Conservation (phyloP, 2,329 filamentous ascomycete species). For the Fusarium pseudonygamai region DNA sequence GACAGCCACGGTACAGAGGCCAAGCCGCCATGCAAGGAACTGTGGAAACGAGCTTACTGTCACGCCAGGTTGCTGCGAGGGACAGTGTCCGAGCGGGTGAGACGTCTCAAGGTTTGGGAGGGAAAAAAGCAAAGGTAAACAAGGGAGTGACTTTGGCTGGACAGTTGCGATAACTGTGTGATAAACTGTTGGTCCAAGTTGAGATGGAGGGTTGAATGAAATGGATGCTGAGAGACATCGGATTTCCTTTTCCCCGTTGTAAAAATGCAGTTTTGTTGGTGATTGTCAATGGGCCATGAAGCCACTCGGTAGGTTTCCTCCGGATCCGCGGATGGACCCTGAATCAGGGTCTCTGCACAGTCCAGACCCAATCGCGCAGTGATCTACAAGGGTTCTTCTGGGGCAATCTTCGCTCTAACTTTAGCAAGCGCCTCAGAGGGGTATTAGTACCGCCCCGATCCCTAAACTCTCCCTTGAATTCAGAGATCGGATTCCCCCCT, state of each 20-base stretch:
- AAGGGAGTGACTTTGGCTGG: not conserved
- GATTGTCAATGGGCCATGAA: not conserved
- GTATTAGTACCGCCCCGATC: slow-evolving; percentile 20
- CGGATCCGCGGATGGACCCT: slow-evolving; percentile 23
- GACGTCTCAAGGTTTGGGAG: not conserved
- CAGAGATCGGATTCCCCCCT: not conserved
- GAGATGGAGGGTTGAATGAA: not conserved
- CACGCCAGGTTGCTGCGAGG: not conserved
- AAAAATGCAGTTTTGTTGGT: not conserved
- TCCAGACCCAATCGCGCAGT: not conserved
- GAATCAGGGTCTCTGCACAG: slow-evolving; percentile 18
- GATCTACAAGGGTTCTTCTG: slow-evolving; percentile 13
- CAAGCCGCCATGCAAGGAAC: not conserved
- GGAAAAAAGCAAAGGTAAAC: not conserved
- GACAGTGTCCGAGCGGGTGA: not conserved
- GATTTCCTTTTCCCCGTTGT: not conserved
- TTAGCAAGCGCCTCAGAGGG: not conserved
- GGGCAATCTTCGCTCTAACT: not conserved
- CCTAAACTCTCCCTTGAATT: not conserved
- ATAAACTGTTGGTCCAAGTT: not conserved
- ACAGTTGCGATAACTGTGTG: not conserved
- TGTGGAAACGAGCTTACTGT: not conserved
- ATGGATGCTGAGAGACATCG: not conserved
- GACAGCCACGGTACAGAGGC: not conserved
- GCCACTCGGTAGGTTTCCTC: slow-evolving; percentile 1